Evolutionary conservation across 2,329 filamentous ascomycete species (phyloP), one percentile per base, ranked within the genome.

Genomic region (Chrysoporthe deuterocubensis): DNA sequence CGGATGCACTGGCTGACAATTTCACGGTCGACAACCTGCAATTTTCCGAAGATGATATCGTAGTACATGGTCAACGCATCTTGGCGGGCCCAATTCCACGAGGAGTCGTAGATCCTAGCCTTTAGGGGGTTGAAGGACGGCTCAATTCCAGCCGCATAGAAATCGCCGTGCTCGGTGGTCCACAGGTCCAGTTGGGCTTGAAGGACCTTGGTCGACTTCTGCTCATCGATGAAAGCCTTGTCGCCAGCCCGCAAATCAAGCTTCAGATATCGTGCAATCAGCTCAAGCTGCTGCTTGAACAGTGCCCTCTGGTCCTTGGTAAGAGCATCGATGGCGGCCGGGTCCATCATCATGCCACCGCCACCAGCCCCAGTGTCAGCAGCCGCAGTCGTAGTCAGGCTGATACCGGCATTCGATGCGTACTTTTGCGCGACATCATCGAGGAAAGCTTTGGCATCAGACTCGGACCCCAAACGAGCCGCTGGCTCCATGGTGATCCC

Each of bases 341-440:
- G 96, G 76, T 99, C 96, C 94, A 99, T 98, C 93, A 99, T 97
- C 96, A 99, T 98, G 77, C 94, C 95, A 72, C 88, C 92, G 67
- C 85, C 88, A 70, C 87, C 91, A 66, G 85, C 90, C 65, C 89
- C 91, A 70, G 87, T 87, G 71, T 93, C 93, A 69, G 90, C 91
- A 63, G 91, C 88, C 37, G 92, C 87, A 40, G 91, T 89, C 7
- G 92, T 89, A 5, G 94, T 91, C 69, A 99, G 83, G 78, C 85
- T 96, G 79, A 99, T 90, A 69, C 96, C 96, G 58, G 92, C 90
- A 70, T 88, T 89, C 40, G 89, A 81, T 62, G 96, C 95, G 78
- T 98, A 98, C 79, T 97, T 97, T 76, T 97, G 92, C 42, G 93
- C 81, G 52, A 95, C 89, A 71, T 92, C 90, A 76, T 98, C 96